Conservation (phyloP, 1,139 yeast genomes). For the Pichia sp. region DNA sequence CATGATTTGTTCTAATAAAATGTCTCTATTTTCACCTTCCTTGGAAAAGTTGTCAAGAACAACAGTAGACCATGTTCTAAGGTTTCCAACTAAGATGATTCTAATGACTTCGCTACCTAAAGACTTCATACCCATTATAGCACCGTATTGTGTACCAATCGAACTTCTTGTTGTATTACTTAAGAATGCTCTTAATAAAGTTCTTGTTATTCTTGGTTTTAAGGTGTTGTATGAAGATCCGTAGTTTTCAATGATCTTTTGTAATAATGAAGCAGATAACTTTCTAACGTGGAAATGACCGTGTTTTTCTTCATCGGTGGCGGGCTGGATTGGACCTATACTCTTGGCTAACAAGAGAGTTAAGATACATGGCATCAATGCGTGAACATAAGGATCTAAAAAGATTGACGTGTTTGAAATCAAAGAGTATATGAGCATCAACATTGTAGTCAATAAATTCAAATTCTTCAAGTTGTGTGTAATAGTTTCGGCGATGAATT, state of each 20-base stretch:
- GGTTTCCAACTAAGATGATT: slow-evolving; percentile 79
- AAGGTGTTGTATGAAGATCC: slow-evolving; percentile 88
- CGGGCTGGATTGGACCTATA: slow-evolving; percentile 55
- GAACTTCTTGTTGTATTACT: slow-evolving; percentile 49
- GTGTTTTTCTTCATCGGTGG: slow-evolving; percentile 20
- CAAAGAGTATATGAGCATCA: slow-evolving; percentile 85
- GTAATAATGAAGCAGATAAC: slow-evolving; percentile 81
- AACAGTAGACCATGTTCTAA: slow-evolving; percentile 72
- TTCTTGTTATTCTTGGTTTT: slow-evolving; percentile 92
- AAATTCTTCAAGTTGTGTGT: slow-evolving; percentile 82
- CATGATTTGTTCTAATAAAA: slow-evolving; percentile 49
- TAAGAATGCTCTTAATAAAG: slow-evolving; percentile 84
- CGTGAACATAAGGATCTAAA: slow-evolving; percentile 94
- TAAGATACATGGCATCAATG: slow-evolving; percentile 91
- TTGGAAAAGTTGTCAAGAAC: slow-evolving; percentile 38
- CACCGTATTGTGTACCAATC: slow-evolving; percentile 90
- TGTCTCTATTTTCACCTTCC: slow-evolving; percentile 36
- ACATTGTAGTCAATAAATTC: slow-evolving; percentile 77
- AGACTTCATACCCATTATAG: slow-evolving; percentile 79
- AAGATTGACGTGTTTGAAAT: slow-evolving; percentile 84
- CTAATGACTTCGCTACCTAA: slow-evolving; percentile 89
- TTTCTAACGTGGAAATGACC: slow-evolving; percentile 57
- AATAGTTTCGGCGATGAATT: slow-evolving; percentile 93
- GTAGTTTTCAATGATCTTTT: slow-evolving; percentile 72
- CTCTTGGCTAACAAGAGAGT: slow-evolving; percentile 87